phyloP scores from a whole-genome alignment of 352 stramenopile species.

The Globisporangium polare region DNA sequence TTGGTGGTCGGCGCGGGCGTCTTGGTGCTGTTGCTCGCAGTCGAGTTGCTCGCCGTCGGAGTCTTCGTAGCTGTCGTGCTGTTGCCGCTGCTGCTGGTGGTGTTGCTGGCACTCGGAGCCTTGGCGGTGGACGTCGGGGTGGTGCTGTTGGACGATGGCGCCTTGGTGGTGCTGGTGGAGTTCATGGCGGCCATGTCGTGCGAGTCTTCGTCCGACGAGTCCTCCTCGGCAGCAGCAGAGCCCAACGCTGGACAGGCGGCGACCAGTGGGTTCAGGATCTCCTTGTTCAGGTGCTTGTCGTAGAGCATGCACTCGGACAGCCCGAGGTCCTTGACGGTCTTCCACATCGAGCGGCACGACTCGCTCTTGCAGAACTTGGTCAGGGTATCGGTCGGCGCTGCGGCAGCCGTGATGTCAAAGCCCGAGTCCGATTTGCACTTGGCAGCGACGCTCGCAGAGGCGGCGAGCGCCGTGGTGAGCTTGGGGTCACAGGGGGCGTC shows the following conservation, averaged over 20 bases:
- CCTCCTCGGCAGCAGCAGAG: neutral
- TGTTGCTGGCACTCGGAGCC: neutral
- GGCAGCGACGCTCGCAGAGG: neutral
- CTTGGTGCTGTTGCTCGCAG: neutral
- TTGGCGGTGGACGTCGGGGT: neutral
- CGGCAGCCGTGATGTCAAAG: neutral
- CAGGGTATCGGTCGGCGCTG: neutral
- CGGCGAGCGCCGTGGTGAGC: neutral
- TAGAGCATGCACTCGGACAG: constrained; percentile 1
- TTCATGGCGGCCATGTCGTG: neutral
- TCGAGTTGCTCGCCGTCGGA: neutral
- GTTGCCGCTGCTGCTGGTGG: neutral
- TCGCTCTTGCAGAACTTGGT: constrained; percentile 2
- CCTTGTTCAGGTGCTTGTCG: constrained; percentile 5
- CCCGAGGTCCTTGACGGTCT: neutral
- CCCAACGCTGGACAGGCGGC: neutral
- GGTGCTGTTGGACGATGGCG: constrained; percentile 2
- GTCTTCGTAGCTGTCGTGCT: constrained; percentile 1
- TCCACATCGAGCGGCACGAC: neutral
- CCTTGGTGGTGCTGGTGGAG: constrained; percentile 2
- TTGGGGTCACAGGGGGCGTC: neutral
- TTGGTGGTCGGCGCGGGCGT: neutral
- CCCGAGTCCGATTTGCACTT: constrained; percentile 1
- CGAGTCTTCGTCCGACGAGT: neutral
- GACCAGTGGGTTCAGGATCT: neutral